Percentiles rank a stretch among this genome's conserved stretches.
phyloP scores from a whole-genome alignment of 805 yeast species.

The Wickerhamiella sergipiensis region DNA sequence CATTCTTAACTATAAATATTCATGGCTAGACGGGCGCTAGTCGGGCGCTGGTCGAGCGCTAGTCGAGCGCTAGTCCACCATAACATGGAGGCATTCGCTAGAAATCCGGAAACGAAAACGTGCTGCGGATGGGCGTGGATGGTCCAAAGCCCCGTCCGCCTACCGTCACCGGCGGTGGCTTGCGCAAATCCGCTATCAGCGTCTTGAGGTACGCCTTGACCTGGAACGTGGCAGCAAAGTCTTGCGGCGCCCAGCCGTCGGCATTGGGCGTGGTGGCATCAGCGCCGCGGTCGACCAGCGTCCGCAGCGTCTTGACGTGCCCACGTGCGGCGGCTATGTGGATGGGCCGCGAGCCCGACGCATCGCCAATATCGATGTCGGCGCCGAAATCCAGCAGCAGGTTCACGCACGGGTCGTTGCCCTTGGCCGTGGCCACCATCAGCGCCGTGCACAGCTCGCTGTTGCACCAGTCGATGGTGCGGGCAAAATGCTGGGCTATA shows the following conservation, averaged over 20 bases:
- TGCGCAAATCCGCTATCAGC: conserved; percentile 4
- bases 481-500: conserved; percentile 50
- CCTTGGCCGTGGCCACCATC: conserved; percentile 51
- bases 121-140: neutral
- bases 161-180: neutral
- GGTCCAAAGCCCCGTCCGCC: neutral
- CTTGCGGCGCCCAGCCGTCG: conserved; percentile 54
- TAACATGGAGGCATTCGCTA: neutral
- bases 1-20: neutral
- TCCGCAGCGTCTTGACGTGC: conserved; percentile 39
- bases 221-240: conserved; percentile 42
- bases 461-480: conserved; percentile 50
- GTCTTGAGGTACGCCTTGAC: conserved; percentile 31
- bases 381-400: conserved; percentile 64
- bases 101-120: neutral
- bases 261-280: conserved; percentile 37
- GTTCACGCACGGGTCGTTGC: conserved; percentile 49
- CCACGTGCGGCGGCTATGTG: conserved; percentile 74
- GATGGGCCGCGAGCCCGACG: conserved; percentile 66
- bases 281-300: conserved; percentile 38
- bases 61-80: too few relatives aligned
- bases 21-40: neutral
- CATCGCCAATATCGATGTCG: conserved; percentile 56
- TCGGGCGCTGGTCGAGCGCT: too few relatives aligned
- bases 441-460: conserved; percentile 28